These are phyloP conservation scores for Diutina scorzettiae DNA, from an alignment of 1,139 yeast genomes.

Conservation along the genomic window DNA sequence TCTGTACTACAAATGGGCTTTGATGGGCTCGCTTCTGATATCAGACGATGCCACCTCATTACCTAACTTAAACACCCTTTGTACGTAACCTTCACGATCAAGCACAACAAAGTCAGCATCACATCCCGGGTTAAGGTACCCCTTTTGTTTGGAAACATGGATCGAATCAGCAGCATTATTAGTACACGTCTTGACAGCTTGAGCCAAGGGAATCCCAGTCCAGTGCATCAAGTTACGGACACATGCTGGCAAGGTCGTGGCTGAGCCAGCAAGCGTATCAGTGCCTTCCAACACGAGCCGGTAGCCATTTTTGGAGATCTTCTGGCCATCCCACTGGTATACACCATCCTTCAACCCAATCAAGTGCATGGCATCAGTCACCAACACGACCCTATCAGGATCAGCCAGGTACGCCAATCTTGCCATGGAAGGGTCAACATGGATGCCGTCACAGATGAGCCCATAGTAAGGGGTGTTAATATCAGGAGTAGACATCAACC, in stretches of 20 bases:
- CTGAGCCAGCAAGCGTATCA: conserved; percentile 52
- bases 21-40: background rate
- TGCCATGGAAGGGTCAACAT: conserved; percentile 48
- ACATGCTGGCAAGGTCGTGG: conserved; percentile 45
- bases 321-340: conserved; percentile 38
- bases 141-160: conserved; percentile 31
- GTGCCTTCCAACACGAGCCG: conserved; percentile 42
- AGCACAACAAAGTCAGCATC: conserved; percentile 50
- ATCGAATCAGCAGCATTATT: conserved; percentile 44
- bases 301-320: conserved; percentile 38
- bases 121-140: conserved; percentile 41
- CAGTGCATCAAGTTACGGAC: conserved; percentile 42
- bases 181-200: conserved; percentile 47
- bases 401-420: conserved; percentile 41
- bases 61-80: conserved; percentile 42
- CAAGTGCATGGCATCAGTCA: conserved; percentile 52
- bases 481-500: conserved; percentile 35
- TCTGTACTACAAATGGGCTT: conserved; percentile 1
- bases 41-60: conserved; percentile 9
- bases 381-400: conserved; percentile 45
- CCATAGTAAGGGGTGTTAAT: conserved; percentile 39
- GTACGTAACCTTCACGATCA: conserved; percentile 32
- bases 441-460: conserved; percentile 50
- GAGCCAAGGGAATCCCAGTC: conserved; percentile 38
- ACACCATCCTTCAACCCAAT: conserved; percentile 41